Conservation (phyloP, 805 yeast species). For the Candida koratica region DNA sequence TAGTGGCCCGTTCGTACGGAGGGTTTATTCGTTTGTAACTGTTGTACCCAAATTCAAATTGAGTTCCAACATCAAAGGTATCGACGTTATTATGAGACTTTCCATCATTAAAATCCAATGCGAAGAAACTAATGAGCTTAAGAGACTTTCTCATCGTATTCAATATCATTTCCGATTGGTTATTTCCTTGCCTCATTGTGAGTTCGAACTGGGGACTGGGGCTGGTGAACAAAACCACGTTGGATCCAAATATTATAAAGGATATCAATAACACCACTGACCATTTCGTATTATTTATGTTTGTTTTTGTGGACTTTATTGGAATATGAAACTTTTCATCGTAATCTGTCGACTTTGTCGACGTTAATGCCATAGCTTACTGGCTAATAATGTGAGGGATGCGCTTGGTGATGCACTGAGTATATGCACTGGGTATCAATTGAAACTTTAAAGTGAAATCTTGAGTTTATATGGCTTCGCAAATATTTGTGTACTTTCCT, state of each 20-base stretch:
- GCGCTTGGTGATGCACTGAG: no score
- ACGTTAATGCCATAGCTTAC: no score
- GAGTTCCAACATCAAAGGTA: constrained; percentile 41
- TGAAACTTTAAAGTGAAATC: no score
- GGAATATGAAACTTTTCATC: constrained; percentile 1
- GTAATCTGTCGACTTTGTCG: constrained; percentile 1
- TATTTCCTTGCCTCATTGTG: constrained; percentile 12
- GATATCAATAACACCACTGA: constrained; percentile 1
- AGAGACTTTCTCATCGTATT: constrained; percentile 10
- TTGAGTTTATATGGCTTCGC: background rate
- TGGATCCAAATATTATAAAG: constrained; percentile 4
- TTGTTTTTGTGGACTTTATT: background rate
- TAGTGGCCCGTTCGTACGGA: constrained; percentile 8
- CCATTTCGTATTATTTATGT: constrained; percentile 3
- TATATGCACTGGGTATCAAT: no score
- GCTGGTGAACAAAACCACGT: background rate
- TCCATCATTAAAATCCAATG: constrained; percentile 14
- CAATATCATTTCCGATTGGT: constrained; percentile 10
- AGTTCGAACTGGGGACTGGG: constrained; percentile 13
- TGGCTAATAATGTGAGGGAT: no score
- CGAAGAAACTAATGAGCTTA: constrained; percentile 14
- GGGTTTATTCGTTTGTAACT: constrained; percentile 47
- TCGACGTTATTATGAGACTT: constrained; percentile 33
- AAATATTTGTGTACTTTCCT: constrained; percentile 7
- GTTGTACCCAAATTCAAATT: constrained; percentile 41